These are phyloP conservation scores for Tolypocladium pustulatum DNA, from an alignment of 2,329 filamentous ascomycete genomes.

Conservation along the genomic window DNA sequence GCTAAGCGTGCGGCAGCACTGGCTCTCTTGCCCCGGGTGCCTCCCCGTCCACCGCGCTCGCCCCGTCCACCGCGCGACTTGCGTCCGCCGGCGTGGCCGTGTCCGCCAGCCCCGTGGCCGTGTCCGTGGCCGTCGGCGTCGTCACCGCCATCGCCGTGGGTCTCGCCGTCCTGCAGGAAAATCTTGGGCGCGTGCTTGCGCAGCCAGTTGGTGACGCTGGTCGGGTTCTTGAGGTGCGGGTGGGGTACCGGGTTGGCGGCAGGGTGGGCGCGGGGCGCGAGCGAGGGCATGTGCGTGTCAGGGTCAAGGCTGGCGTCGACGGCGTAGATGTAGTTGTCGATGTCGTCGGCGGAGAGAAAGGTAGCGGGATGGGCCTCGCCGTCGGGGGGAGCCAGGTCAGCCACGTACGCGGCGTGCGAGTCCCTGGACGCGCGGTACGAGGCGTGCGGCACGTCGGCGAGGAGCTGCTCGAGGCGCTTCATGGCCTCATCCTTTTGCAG, in stretches of 20 bases:
- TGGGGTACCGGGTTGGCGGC: slow-evolving; percentile 25
- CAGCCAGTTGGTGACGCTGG: slow-evolving; percentile 93
- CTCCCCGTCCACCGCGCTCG: slow-evolving; percentile 27
- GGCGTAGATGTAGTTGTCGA: slow-evolving; percentile 63
- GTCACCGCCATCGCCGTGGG: slow-evolving; percentile 22
- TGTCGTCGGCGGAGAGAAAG: slow-evolving; percentile 58
- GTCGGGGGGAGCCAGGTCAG: slow-evolving; percentile 37
- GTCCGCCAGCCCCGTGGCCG: slow-evolving; percentile 11
- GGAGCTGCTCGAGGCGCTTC: slow-evolving; percentile 39
- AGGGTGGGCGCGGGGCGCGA: slow-evolving; percentile 38
- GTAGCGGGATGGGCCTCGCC: slow-evolving; percentile 47
- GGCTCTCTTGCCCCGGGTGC: slow-evolving; percentile 25
- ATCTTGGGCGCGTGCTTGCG: slow-evolving; percentile 74
- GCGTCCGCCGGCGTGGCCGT: slow-evolving; percentile 16
- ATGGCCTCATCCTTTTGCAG: slow-evolving; percentile 30
- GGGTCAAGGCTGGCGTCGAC: slow-evolving; percentile 43
- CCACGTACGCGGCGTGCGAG: slow-evolving; percentile 47
- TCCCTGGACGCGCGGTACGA: slow-evolving; percentile 46
- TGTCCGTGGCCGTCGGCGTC: slow-evolving; percentile 12
- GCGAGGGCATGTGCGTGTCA: slow-evolving; percentile 33
- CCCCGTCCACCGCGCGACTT: slow-evolving; percentile 23
- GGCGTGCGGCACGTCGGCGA: slow-evolving; percentile 41
- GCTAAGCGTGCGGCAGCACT: slow-evolving; percentile 11
- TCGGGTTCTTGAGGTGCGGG: slow-evolving; percentile 56
- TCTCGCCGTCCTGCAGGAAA: slow-evolving; percentile 57